Base-by-base conservation (phyloP, 129 eudicot genomes). In the Flaveria trinervia region DNA sequence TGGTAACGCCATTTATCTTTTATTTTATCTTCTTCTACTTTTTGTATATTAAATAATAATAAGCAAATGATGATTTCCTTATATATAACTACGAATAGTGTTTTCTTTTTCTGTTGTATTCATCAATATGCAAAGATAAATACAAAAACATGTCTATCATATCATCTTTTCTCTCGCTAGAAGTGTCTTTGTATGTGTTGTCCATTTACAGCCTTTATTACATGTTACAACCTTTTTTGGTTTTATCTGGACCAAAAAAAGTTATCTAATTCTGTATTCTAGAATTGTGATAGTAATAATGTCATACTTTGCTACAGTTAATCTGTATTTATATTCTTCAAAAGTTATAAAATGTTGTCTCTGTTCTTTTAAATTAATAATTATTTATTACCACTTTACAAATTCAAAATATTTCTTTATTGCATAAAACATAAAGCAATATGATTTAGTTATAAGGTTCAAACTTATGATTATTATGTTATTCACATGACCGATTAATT, bases 1-100 rank as follows among this genome's bases (percentile, higher is more conserved):
- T 93, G 98, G 98, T 93, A 30, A 7, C 10, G 16, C 39, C 48
- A 4, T 17, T 41, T 41, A 36, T 36, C 41, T 5, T 6, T 55
- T 18, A 9, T 33, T 56, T 68, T 46, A 0, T 20, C 2, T 44
- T 68, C 25, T 68, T 14, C 22, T 68, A 10, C 9, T 14, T 28
- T 33, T 36, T 36, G 41, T 36, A 36, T 36, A 36, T 36, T 36
- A 36, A 26, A 26, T 26, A 33, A 36, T 36, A 36, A 36, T 36
- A 36, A 45, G 13, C 50, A 45, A 45, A 8, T 45, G 13, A 1
- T 45, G 12, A 1, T 45, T 45, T 45, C 50, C 41, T 36, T 36
- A 5, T 36, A 5, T 36, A 36, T 36, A 49, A 14, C n/a, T 17
- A 50, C 55, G 26, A 66, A 66, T 66, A 66, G 17, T 66, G 1